Conservation (phyloP, 345 rosid genomes). For the Eucalyptus brandiana region DNA sequence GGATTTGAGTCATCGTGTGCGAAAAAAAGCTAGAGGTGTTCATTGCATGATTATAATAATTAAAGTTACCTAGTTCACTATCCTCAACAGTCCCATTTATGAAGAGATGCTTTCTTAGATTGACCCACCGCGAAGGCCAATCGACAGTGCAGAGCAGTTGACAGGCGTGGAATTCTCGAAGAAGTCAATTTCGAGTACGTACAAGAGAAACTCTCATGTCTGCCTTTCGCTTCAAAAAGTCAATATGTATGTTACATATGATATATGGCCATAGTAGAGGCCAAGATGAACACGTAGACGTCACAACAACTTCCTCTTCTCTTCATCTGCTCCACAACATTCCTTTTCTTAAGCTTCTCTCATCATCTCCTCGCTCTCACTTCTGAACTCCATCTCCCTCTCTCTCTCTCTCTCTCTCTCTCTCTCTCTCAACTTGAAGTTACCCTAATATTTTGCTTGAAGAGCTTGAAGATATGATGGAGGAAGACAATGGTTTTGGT, state of each 20-base stretch:
- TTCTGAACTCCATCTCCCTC: background rate
- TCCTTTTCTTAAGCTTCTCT: background rate
- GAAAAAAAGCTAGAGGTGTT: background rate
- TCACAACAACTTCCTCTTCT: conserved; percentile 2
- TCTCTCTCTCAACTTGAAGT: background rate
- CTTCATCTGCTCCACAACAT: conserved; percentile 37
- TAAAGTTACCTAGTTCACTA: background rate
- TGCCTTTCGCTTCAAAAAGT: background rate
- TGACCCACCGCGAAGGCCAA: background rate
- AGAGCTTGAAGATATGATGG: background rate
- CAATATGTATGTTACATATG: background rate
- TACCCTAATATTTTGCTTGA: background rate
- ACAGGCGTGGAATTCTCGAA: background rate
- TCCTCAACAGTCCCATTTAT: background rate
- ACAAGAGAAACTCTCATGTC: background rate
- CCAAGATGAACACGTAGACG: conserved; percentile 3
- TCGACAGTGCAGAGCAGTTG: background rate
- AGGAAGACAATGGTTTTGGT: conserved; percentile 9
- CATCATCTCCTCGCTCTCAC: background rate
- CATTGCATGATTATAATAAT: background rate
- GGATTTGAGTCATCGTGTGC: background rate
- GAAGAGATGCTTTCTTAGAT: background rate
- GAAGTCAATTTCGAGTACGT: conserved; percentile 4
- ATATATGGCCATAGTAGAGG: background rate
- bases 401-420: background rate